Percentiles rank a stretch among this genome's conserved stretches.
Evolutionary conservation across 2,329 filamentous ascomycete species (phyloP).

Genomic region (Mycosphaerelloides madeirae): DNA sequence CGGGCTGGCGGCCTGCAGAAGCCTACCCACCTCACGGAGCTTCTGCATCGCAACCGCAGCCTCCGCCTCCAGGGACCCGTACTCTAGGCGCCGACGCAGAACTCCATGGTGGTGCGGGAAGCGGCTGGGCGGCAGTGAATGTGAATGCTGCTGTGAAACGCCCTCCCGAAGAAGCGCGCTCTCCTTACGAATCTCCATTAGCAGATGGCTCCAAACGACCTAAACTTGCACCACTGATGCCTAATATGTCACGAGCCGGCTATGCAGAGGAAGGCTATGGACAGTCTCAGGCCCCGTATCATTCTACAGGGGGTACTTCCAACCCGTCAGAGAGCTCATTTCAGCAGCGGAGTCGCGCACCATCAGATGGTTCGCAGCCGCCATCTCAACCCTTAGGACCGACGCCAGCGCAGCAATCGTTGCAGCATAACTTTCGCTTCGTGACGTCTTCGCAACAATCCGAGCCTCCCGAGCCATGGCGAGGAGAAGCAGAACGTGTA

Average conservation of each 20-base stretch:
- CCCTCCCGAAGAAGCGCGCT: constrained; percentile 32
- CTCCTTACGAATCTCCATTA: constrained; percentile 26
- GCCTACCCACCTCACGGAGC: constrained; percentile 14
- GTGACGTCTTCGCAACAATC: constrained; percentile 29
- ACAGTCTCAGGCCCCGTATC: constrained; percentile 14
- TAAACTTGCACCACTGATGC: constrained; percentile 37
- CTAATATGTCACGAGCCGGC: constrained; percentile 33
- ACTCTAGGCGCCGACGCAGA: constrained; percentile 22
- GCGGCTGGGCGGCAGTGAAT: constrained; percentile 44
- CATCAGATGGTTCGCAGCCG: constrained; percentile 28
- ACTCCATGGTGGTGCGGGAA: constrained; percentile 15
- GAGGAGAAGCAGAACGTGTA: constrained; percentile 18
- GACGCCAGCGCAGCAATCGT: constrained; percentile 15
- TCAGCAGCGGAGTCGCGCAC: constrained; percentile 29
- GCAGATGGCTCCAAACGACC: constrained; percentile 43
- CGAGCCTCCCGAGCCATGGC: constrained; percentile 30
- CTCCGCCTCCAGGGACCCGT: constrained; percentile 9
- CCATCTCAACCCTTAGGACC: constrained; percentile 20
- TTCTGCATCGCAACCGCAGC: constrained; percentile 17
- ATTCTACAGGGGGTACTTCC: constrained; percentile 6
- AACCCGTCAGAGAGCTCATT: constrained; percentile 10
- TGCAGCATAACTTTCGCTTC: constrained; percentile 28
- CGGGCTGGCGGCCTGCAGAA: constrained; percentile 29
- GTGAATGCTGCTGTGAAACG: constrained; percentile 40
- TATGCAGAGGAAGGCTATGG: constrained; percentile 26